Evolutionary conservation across 768 basidiomycete genomes (phyloP), one percentile per base, ranked within the genome.

Genomic region (Trametes gibbosa): DNA sequence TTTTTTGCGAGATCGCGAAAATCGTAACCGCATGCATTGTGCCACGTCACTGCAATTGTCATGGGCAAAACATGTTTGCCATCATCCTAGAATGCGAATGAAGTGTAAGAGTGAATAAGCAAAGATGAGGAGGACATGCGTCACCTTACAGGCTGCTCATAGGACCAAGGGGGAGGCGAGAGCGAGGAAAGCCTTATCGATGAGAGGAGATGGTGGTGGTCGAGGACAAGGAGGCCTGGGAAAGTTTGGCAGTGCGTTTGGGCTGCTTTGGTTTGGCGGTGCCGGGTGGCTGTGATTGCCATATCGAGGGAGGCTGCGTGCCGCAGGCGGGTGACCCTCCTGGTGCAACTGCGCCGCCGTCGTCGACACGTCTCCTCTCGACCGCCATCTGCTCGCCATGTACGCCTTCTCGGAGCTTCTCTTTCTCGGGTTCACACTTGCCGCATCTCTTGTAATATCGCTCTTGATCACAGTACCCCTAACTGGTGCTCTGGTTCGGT

Each of bases 401-500:
- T 25, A 29, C 35, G 56, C 58, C 2, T 21, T 70, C 48, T 27
- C 32, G 14, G 57, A 61, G 10, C 42, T 79, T 7, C 53, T 83
- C 6, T 39, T 53, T 12, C 67, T 84, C 5, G 53, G 81, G 17
- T 62, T 75, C 5, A 67, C 77, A 10, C 81, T 84, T 21, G 66
- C 84, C 25, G 73, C 86, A 35, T 84, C 82, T 35, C 71, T 90
- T n/a, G 77, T 74, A 35, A 69, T 88, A 25, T 74, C 83, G 17
- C 81, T 90, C 5, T 83, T 85, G 12, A 73, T 90, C 13, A 79
- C 83, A 6, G 70, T 74, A 3, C 74, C 74, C 1, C 61, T 75
- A 27, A 72, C 65, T 8, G 90, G 90, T 4, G 77, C 86, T 13
- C 77, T 92, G 10, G 85, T 92, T 8, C 81, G 90, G 47, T 85